A percentile compares a stretch with the other conserved stretches of the same genome.
Evolutionary conservation across 2,329 filamentous ascomycete genomes (phyloP).

Genomic region (Trichoderma polysporum): DNA sequence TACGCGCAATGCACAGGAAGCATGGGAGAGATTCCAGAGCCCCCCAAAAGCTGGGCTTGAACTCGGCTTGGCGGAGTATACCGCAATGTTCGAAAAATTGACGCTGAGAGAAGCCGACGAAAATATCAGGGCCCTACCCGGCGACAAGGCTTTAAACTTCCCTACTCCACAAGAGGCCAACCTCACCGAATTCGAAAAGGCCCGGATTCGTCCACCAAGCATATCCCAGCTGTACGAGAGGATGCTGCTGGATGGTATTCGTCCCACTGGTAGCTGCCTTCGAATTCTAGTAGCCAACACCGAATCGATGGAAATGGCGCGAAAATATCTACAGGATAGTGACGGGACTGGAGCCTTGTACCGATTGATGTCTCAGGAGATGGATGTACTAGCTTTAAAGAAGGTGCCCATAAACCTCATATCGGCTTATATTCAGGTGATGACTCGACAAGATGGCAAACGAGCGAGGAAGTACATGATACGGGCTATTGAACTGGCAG

Average conservation of each 20-base stretch:
- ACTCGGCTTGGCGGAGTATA: slow-evolving; percentile 50
- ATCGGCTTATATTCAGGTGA: slow-evolving; percentile 48
- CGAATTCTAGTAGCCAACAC: slow-evolving; percentile 57
- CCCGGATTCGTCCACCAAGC: slow-evolving; percentile 60
- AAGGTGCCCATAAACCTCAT: slow-evolving; percentile 40
- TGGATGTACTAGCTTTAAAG: slow-evolving; percentile 28
- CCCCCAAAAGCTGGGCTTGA: slow-evolving; percentile 35
- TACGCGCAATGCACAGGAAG: slow-evolving; percentile 61
- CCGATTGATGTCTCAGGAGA: slow-evolving; percentile 27
- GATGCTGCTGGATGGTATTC: slow-evolving; percentile 54
- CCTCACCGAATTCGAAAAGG: slow-evolving; percentile 63
- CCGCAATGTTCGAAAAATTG: slow-evolving; percentile 61
- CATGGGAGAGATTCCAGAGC: slow-evolving; percentile 53
- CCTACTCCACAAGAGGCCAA: slow-evolving; percentile 43
- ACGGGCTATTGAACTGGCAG: slow-evolving; percentile 34
- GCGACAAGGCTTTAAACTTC: slow-evolving; percentile 57
- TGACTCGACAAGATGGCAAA: slow-evolving; percentile 27
- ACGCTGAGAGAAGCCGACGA: slow-evolving; percentile 34
- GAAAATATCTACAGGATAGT: slow-evolving; percentile 52
- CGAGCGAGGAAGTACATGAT: slow-evolving; percentile 29
- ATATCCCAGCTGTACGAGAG: slow-evolving; percentile 57
- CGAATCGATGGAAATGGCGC: slow-evolving; percentile 44
- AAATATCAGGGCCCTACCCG: slow-evolving; percentile 46
- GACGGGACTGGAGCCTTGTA: slow-evolving; percentile 19
- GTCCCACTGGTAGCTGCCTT: slow-evolving; percentile 51